Evolutionary conservation across 2,329 filamentous ascomycete genomes (phyloP), one percentile per base, ranked within the genome.

Genomic region (Samsoniella hepiali): DNA sequence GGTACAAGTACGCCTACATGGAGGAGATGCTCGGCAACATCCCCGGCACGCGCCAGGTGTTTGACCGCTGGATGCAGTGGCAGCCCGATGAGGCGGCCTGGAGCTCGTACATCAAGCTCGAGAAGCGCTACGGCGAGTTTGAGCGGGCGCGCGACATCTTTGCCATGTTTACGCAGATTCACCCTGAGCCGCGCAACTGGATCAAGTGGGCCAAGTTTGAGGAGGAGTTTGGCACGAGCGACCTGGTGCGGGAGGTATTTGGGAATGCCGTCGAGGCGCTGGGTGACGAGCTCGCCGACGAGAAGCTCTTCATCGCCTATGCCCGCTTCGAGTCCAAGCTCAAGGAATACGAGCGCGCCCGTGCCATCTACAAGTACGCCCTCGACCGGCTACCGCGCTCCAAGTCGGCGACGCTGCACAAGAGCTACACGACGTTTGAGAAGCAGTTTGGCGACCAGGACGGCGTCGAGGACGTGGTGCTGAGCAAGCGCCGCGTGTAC

Each of bases 1-100:
- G 95, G 95, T 99, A 97, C 81, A 98, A 98, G 76, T 99, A 97
- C 81, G 92, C 96, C 32, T 97, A 96, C 75, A 96, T 97, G 90
- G 94, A 98, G 79, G 95, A 99, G 83, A 98, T 94, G 78, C 84
- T 99, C 62, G 93, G 93, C 7, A 97, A 99, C 71, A 88, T 99
- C 56, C 88, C 93, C 3, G 95, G 94, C 42, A 96, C 93, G 3
- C 83, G 95, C 64, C 91, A 97, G 70, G 91, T 98, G 0, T 99
- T 98, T 74, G 95, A 99, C 78, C 84, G 95, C 53, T 99, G 95
- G 95, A 94, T 99, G 90, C 89, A 91, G 66, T 99, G 95, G 95
- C 92, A 97, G 74, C 95, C 95, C 0, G 93, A 97, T 69, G 94
- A 98, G 83, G 88, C 91, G 50, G 95, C 94, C 0, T 99, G 95